A percentile compares a stretch with the other conserved stretches of the same genome.
Conservation (phyloP, 108 stramenopile genomes). For the Nitzschia sp. region DNA sequence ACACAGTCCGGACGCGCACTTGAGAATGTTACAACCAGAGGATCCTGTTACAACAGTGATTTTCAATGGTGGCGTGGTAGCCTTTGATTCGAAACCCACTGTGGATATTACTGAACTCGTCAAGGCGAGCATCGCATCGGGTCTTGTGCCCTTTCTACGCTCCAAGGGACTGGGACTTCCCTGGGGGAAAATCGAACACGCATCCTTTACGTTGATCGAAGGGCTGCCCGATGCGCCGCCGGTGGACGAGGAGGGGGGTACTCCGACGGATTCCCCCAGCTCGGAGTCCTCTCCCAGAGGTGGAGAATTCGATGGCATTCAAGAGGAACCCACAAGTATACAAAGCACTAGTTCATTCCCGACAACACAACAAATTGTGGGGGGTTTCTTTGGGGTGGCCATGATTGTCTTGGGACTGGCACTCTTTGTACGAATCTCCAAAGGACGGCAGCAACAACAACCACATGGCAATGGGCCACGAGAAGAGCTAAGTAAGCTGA, state of each 20-base stretch:
- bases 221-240: background rate
- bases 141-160: background rate
- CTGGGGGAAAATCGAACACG: background rate
- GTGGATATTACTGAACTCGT: background rate
- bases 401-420: background rate
- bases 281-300: background rate
- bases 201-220: background rate
- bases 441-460: background rate
- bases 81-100: background rate
- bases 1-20: background rate
- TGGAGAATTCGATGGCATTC: background rate
- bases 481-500: background rate
- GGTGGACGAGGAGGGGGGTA: background rate
- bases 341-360: background rate
- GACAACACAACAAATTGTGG: background rate
- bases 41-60: background rate
- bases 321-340: background rate
- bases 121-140: background rate
- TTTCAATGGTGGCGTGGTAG: constrained; percentile 12
- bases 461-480: too few species aligned
- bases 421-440: background rate
- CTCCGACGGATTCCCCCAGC: background rate
- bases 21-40: background rate
- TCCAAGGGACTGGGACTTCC: background rate
- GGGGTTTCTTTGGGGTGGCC: background rate